Evolutionary conservation across 1,139 yeast genomes (phyloP).

Genomic region (Saccharomyces hybrid): DNA sequence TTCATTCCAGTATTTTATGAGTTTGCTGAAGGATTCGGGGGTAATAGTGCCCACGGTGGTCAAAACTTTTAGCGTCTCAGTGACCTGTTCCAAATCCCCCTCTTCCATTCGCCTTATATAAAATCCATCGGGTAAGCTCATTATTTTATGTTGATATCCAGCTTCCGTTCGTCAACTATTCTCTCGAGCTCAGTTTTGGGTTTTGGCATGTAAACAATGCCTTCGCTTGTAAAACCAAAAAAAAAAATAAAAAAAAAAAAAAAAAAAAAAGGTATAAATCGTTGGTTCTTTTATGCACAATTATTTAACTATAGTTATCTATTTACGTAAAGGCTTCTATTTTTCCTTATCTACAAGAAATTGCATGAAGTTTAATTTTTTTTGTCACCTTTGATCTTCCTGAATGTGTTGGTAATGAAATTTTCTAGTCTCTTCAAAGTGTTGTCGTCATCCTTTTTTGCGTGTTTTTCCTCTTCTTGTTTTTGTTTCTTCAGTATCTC

Average conservation of each 20-base stretch:
- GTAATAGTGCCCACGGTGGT: conserved; percentile 60
- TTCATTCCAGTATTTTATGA: conserved; percentile 44
- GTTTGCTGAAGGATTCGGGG: conserved; percentile 35
- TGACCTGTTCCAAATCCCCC: conserved; percentile 43
- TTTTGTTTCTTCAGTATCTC: conserved; percentile 17
- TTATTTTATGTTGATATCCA: not conserved
- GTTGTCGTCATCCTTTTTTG: conserved; percentile 41
- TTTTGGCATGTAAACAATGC: not conserved
- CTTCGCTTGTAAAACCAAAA: not conserved
- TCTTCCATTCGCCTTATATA: conserved; percentile 41
- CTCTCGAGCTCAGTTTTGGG: not conserved
- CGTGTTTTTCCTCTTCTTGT: conserved; percentile 9
- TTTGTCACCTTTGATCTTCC: conserved; percentile 38
- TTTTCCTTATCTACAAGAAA: not conserved
- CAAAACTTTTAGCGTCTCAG: conserved; percentile 44
- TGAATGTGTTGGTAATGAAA: conserved; percentile 56
- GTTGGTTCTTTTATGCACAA: not conserved
- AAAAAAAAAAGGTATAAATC: not conserved
- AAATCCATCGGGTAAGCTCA: conserved; percentile 32
- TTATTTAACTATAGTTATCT: not conserved
- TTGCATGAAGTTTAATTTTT: not conserved
- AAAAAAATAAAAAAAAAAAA: not conserved
- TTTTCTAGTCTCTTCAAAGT: conserved; percentile 54
- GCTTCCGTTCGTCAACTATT: not conserved
- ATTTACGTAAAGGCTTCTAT: not conserved